Base-by-base conservation (phyloP, 441 rosid species). In the Gossypium davidsonii region DNA sequence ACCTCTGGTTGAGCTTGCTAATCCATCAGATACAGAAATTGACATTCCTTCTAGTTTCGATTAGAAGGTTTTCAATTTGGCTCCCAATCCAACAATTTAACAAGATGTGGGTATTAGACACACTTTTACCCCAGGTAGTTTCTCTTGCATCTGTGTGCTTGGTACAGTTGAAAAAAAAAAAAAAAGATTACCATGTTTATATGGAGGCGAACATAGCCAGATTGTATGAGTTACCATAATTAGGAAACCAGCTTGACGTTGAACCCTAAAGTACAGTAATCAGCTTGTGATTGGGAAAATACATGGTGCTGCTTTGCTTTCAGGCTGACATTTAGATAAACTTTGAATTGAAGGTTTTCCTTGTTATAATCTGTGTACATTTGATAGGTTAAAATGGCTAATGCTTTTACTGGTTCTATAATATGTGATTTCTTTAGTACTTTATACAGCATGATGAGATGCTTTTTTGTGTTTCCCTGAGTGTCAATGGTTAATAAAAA, bases 21-120 rank as follows among this genome's bases (percentile, higher is more conserved):
- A 85, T 82, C 88, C 92, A 56, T 88, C 92, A 15, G 90, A 90
- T 81, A 82, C 92, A 78, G 92, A 88, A 37, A 75, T 88, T 46
- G 89, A 86, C 60, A 81, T 84, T 51, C 87, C 88, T 76, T 82
- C 88, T 57, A 86, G 77, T 68, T 86, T 89, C 73, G 84, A 76
- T 77, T 87, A 86, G 83, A 77, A 82, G 84, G 79, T 62, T 56
- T 12, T 60, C 14, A 6, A 60, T 59, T 66, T 66, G 78, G 70
- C 73, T 63, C 23, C 18, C 18, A 59, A 73, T 63, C 63, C 74
- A 37, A 12, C 2, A 62, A 59, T 14, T 25, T 59, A 18, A 21
- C 34, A 65, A 73, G 76, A 71, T 58, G 58, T 52, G 26, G 69
- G 60, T 18, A 21, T 26, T 26, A 52, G 46, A 74, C 39, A 59